Conservation (phyloP, 2,329 filamentous ascomycete genomes). For the Epichloe sibirici region DNA sequence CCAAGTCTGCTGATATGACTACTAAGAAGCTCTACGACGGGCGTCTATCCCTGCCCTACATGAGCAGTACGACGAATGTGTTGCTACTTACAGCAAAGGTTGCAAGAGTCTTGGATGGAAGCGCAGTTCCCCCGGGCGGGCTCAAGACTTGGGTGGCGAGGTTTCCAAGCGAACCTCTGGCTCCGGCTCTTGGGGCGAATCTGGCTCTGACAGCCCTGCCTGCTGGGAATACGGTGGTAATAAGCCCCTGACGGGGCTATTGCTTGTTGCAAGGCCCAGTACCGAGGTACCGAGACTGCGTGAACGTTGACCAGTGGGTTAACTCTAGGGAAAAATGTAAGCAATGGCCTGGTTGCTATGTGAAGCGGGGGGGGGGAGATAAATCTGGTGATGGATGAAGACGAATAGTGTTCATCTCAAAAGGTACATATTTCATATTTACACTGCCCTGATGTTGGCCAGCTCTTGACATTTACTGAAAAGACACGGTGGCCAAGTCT, state of each 20-base stretch:
- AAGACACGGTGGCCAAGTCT: neutral
- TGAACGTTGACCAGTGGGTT: conserved; percentile 28
- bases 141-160: conserved; percentile 12
- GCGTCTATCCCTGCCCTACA: too few relatives aligned
- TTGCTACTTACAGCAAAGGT: conserved; percentile 34
- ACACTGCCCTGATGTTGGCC: neutral
- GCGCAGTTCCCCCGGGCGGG: conserved; percentile 15
- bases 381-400: neutral
- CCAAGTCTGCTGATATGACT: conserved; percentile 7
- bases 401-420: neutral
- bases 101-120: conserved; percentile 26
- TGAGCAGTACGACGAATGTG: conserved; percentile 36
- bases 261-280: conserved; percentile 36
- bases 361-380: neutral
- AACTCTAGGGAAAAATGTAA: conserved; percentile 27
- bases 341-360: conserved; percentile 18
- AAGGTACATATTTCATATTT: neutral
- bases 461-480: neutral
- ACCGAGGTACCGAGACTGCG: conserved; percentile 35
- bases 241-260: conserved; percentile 16
- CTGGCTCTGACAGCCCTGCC: conserved; percentile 5
- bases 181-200: neutral
- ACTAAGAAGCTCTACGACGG: conserved; percentile 1
- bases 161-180: conserved; percentile 11
- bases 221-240: conserved; percentile 20